phyloP scores from a whole-genome alignment of 1,139 yeast species.

The Saccharomyces hybrid region DNA sequence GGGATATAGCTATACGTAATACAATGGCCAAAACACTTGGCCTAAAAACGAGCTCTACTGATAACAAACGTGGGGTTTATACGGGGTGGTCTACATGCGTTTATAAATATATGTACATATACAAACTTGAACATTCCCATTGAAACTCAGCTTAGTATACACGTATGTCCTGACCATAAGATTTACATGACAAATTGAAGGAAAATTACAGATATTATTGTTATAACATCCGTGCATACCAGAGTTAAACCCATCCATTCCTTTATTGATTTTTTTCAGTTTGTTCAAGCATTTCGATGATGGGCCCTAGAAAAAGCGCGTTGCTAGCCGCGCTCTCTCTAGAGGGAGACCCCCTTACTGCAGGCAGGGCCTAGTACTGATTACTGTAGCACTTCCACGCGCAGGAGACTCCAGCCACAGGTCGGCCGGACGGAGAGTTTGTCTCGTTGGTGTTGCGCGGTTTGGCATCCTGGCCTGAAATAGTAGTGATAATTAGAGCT shows the following conservation, averaged over 20 bases:
- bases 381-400: neutral
- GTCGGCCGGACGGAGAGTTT: neutral
- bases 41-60: neutral
- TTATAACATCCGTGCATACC: too few relatives aligned
- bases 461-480: neutral
- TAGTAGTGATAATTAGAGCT: slow-evolving; percentile 1
- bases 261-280: too few relatives aligned
- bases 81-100: too few relatives aligned
- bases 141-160: too few relatives aligned
- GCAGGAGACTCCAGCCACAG: neutral
- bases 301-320: neutral
- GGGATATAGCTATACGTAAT: neutral
- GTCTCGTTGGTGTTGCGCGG: neutral
- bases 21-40: neutral
- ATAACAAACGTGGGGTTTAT: neutral
- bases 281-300: too few relatives aligned
- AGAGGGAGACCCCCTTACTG: neutral
- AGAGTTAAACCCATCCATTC: too few relatives aligned
- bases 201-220: too few relatives aligned
- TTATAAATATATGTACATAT: too few relatives aligned
- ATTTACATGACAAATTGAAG: too few relatives aligned
- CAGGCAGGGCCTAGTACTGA: neutral
- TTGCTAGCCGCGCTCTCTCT: neutral
- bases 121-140: too few relatives aligned
- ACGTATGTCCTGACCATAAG: too few relatives aligned